phyloP scores from a whole-genome alignment of 208 protist species.

The Giardia duodenalis region DNA sequence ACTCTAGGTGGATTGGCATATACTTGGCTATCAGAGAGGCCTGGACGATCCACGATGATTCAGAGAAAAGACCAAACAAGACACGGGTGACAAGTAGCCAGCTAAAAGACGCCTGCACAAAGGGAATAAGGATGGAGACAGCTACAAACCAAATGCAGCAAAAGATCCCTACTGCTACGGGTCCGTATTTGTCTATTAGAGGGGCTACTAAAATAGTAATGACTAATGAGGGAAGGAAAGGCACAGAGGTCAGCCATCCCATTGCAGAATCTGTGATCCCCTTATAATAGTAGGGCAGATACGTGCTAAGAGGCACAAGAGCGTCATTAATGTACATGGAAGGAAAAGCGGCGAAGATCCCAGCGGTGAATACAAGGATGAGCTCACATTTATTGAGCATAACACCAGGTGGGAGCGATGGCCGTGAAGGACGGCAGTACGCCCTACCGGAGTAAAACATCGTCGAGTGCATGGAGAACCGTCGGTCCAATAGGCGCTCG shows the following conservation, averaged over 20 bases:
- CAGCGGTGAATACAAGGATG: background rate
- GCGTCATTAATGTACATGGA: background rate
- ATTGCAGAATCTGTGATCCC: background rate
- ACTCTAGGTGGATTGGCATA: background rate
- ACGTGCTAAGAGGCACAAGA: background rate
- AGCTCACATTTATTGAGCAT: conserved; percentile 5
- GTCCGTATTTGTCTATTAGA: background rate
- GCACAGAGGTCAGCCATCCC: background rate
- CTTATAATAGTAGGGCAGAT: background rate
- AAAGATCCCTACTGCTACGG: background rate
- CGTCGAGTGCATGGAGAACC: too few species aligned
- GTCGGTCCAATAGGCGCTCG: too few species aligned
- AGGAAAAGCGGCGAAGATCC: background rate
- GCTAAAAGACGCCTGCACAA: background rate
- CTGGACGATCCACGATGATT: background rate
- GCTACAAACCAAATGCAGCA: background rate
- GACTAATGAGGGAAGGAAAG: background rate
- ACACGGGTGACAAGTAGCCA: background rate
- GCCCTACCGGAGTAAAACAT: too few species aligned
- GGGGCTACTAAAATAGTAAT: background rate
- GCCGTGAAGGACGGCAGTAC: too few species aligned
- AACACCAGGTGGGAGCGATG: too few species aligned
- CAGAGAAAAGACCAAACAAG: background rate
- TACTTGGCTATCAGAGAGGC: background rate
- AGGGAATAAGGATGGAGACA: background rate